A percentile compares a stretch with the other conserved stretches of the same genome.
Conservation (phyloP, 805 yeast genomes). For the Metschnikowia chrysomelidarum region DNA sequence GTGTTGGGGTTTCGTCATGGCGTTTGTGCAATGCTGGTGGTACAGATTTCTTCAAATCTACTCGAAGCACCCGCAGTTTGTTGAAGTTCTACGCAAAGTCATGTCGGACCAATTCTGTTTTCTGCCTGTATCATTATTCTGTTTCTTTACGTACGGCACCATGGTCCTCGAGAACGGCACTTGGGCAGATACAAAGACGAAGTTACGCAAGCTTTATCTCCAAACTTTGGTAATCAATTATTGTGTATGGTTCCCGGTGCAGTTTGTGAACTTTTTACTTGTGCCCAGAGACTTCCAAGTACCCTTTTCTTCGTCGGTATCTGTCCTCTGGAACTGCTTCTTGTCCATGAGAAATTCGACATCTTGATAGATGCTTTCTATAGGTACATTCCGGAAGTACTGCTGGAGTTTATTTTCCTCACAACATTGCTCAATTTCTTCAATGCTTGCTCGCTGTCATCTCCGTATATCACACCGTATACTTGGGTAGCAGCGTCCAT, state of each 20-base stretch:
- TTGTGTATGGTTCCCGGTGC: conserved; percentile 81
- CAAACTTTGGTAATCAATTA: conserved; percentile 66
- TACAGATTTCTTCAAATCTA: conserved; percentile 80
- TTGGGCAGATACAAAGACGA: conserved; percentile 57
- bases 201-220: conserved; percentile 64
- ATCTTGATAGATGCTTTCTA: neutral
- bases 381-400: conserved; percentile 28
- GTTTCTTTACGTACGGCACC: conserved; percentile 82
- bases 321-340: conserved; percentile 94
- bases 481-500: conserved; percentile 26
- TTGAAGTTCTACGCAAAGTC: conserved; percentile 82
- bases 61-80: conserved; percentile 76
- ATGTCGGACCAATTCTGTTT: conserved; percentile 86
- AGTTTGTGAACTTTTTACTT: conserved; percentile 67
- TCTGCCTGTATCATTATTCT: conserved; percentile 80
- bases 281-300: conserved; percentile 78
- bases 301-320: conserved; percentile 82
- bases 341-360: conserved; percentile 68
- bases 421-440: conserved; percentile 22
- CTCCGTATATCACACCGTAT: conserved; percentile 7
- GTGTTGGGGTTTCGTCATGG: conserved; percentile 82
- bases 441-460: conserved; percentile 6
- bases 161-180: conserved; percentile 76
- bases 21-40: conserved; percentile 88
- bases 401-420: conserved; percentile 24